Evolutionary conservation across 2,329 filamentous ascomycete species (phyloP), one percentile per base, ranked within the genome.

Genomic region (Penicillium glabrum): DNA sequence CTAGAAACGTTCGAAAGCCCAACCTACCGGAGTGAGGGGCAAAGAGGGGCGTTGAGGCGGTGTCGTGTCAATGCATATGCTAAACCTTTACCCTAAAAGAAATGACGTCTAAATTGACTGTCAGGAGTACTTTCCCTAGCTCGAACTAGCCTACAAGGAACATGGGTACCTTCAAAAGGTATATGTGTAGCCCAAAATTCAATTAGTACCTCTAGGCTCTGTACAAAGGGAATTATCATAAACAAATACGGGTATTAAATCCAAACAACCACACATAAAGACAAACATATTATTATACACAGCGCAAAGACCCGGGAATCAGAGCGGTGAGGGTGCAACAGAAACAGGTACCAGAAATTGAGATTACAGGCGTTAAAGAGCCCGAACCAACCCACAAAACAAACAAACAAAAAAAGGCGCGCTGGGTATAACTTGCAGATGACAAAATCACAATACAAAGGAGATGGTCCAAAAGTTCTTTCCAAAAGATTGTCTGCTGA

Each of bases 391-490:
- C 58, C 27, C 23, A 5, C 33, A 47, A 24, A 41, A 33, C 47
- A 60, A 51, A 48, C 48, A 44, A 58, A 37, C 50, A 37, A 51
- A 49, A 64, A 45, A 64, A 45, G 41, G 58, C 60, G 61, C 62
- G 61, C 56, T 64, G 64, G 63, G 64, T 67, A 66, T 66, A 66
- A 64, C 55, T 59, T 61, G 56, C 53, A 57, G 57, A 60, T 31
- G 50, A 60, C 24, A 53, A 45, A 63, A 51, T 35, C 46, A 19
- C 31, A 46, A 44, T 58, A 44, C 48, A 51, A 56, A 56, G 37
- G 50, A 53, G 19, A 56, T 46, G 45, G 50, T 35, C 19, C 57
- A 51, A 49, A 56, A 6, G 2, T 21, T 23, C 37, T 41, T 52
- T 54, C 56, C 26, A 47, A 53, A 9, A 41, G 53, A 63, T 56